Conservation (phyloP, 768 basidiomycete genomes). For the Stropharia rugosoannulata region DNA sequence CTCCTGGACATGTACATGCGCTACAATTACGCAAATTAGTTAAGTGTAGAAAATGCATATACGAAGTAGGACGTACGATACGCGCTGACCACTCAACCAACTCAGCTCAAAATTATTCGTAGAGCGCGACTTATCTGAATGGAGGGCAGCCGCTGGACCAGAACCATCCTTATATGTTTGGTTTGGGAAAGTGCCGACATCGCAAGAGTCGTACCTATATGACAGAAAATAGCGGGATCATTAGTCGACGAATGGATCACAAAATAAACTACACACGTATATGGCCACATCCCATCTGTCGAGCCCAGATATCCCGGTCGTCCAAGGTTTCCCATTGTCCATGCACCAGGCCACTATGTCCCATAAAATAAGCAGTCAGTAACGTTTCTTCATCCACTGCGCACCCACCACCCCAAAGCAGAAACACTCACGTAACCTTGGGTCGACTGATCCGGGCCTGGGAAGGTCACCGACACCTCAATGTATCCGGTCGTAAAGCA, state of each 20-base stretch:
- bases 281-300: slow-evolving; percentile 84
- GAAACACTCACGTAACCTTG: slow-evolving; percentile 42
- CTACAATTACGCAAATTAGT: slow-evolving; percentile 25
- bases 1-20: slow-evolving; percentile 72
- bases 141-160: slow-evolving; percentile 61
- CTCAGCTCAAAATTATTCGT: slow-evolving; percentile 64
- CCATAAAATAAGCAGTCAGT: neutral
- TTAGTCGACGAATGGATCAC: neutral
- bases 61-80: slow-evolving; percentile 47
- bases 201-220: slow-evolving; percentile 60
- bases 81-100: slow-evolving; percentile 76
- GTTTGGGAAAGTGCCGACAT: slow-evolving; percentile 76
- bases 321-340: slow-evolving; percentile 90
- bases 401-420: neutral
- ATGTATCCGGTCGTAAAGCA: slow-evolving; percentile 83
- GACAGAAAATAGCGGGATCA: neutral
- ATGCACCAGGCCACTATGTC: slow-evolving; percentile 76
- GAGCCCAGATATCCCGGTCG: slow-evolving; percentile 79
- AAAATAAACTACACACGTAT: slow-evolving; percentile 47
- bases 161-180: slow-evolving; percentile 54
- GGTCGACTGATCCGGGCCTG: slow-evolving; percentile 55
- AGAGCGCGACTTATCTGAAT: slow-evolving; percentile 42
- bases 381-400: neutral
- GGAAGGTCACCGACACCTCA: slow-evolving; percentile 62
- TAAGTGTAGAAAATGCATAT: neutral